These are phyloP conservation scores for Colletotrichum trifolii DNA, from an alignment of 2,329 filamentous ascomycete genomes.

Conservation along the genomic window DNA sequence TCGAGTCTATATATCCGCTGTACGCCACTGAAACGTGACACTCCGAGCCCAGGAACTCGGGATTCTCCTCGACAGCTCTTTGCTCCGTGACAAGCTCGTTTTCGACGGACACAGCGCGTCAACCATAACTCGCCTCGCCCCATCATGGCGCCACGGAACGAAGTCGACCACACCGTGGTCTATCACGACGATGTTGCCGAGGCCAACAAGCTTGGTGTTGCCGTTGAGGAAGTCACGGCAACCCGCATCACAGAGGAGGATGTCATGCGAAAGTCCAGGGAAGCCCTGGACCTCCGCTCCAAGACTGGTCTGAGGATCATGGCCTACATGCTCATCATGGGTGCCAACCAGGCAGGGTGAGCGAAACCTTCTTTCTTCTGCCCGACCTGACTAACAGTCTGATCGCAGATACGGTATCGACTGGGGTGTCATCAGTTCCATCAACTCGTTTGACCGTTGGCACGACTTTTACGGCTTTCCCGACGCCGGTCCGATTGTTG, in stretches of 20 bases:
- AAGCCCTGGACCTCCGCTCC: slow-evolving; percentile 53
- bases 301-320: slow-evolving; percentile 53
- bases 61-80: slow-evolving; percentile 8
- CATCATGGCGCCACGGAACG: slow-evolving; percentile 33
- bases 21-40: slow-evolving; percentile 21
- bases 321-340: slow-evolving; percentile 57
- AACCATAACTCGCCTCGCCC: neutral
- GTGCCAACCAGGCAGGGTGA: slow-evolving; percentile 57
- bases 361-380: neutral
- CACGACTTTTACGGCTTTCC: slow-evolving; percentile 57
- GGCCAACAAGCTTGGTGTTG: slow-evolving; percentile 45
- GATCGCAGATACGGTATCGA: slow-evolving; percentile 53
- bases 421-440: slow-evolving; percentile 60
- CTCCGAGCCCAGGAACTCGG: slow-evolving; percentile 18
- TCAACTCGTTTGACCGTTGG: slow-evolving; percentile 55
- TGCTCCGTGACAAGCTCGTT: neutral
- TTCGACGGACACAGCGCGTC: neutral
- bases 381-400: neutral
- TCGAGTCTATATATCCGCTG: slow-evolving; percentile 24
- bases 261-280: slow-evolving; percentile 52
- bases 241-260: slow-evolving; percentile 59
- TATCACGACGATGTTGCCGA: slow-evolving; percentile 44
- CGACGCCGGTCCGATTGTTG: slow-evolving; percentile 51
- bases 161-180: slow-evolving; percentile 38
- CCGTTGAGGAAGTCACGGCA: slow-evolving; percentile 57